Conservation (phyloP, 352 stramenopile species). For the Globisporangium spinosum region DNA sequence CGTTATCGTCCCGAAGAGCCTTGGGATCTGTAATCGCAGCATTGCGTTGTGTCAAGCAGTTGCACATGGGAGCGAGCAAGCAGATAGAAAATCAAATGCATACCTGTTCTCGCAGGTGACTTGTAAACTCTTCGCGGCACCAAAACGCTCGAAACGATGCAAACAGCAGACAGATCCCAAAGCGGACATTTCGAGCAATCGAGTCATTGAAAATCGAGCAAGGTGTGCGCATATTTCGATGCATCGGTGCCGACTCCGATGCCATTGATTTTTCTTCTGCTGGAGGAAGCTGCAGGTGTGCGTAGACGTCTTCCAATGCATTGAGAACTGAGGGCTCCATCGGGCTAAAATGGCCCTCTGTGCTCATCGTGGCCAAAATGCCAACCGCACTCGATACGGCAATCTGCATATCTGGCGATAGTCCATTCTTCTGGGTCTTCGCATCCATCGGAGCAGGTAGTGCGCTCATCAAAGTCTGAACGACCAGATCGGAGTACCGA, state of each 20-base stretch:
- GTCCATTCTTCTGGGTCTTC: not conserved
- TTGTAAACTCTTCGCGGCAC: not conserved
- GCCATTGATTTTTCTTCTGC: not conserved
- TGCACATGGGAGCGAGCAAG: not conserved
- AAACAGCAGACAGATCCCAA: constrained; percentile 1
- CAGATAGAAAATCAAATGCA: not conserved
- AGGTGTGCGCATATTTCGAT: not conserved
- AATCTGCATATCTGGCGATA: not conserved
- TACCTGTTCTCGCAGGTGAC: constrained; percentile 2
- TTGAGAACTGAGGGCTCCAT: not conserved
- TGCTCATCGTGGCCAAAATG: constrained; percentile 4
- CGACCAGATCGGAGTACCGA: not conserved
- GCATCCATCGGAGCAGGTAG: not conserved
- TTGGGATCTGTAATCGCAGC: constrained; percentile 1
- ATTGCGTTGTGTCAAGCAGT: not conserved
- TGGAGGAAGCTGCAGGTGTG: not conserved
- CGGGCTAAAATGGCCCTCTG: not conserved
- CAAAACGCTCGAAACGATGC: not conserved
- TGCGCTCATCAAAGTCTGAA: not conserved
- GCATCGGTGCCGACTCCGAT: not conserved
- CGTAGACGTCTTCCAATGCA: not conserved
- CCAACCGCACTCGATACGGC: not conserved
- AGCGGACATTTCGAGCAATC: constrained; percentile 1
- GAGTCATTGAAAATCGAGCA: not conserved
- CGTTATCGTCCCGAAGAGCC: not conserved